phyloP scores from a whole-genome alignment of 2,329 filamentous ascomycete genomes.

The Aureobasidium lini region DNA sequence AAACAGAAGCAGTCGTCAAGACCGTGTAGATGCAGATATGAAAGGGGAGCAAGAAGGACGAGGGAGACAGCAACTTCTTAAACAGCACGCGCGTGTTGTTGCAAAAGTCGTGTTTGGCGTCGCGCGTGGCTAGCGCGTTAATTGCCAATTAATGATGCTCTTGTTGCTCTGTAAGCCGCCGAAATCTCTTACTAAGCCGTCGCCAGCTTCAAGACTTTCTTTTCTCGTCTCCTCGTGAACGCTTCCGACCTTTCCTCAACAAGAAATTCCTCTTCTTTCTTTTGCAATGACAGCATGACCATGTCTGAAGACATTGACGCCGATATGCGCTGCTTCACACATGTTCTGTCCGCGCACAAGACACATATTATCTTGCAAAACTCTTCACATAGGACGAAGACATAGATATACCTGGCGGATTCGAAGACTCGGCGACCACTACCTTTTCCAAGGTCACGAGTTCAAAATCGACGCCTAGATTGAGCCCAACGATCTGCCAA shows the following conservation, averaged over 20 bases:
- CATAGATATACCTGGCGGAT: conserved; percentile 53
- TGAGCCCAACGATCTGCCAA: conserved; percentile 73
- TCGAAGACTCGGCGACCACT: conserved; percentile 79
- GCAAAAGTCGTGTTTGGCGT: neutral
- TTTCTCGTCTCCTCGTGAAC: conserved; percentile 11
- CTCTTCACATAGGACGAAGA: neutral
- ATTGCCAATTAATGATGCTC: neutral
- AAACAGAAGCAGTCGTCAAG: conserved; percentile 13
- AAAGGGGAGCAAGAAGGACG: neutral
- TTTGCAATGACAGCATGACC: neutral
- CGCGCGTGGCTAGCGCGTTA: neutral
- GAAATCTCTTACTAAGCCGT: neutral
- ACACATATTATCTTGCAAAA: neutral
- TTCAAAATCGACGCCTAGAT: conserved; percentile 82
- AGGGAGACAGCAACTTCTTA: neutral
- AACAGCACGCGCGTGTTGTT: neutral
- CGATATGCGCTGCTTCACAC: neutral
- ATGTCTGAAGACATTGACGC: neutral
- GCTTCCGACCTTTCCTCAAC: neutral
- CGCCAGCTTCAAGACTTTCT: neutral
- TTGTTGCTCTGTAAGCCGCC: neutral
- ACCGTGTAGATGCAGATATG: neutral
- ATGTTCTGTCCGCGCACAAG: neutral
- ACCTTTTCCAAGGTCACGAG: conserved; percentile 63
- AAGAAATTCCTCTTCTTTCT: neutral